Percentiles rank a stretch among this genome's conserved stretches.
Evolutionary conservation across 129 eudicot genomes (phyloP).

Genomic region (Saussurea involucrata): DNA sequence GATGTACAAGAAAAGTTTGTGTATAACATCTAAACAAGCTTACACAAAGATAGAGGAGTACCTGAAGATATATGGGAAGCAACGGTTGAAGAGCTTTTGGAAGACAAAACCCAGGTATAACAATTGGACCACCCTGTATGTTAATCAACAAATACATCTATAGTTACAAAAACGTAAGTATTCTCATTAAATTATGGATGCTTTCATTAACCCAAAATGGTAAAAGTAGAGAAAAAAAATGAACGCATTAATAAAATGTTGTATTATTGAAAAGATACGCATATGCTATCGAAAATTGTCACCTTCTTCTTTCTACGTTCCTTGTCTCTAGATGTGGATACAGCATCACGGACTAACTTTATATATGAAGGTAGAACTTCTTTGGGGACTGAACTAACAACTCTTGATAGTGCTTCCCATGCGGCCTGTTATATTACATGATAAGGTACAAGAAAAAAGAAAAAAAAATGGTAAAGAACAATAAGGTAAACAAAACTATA

Average conservation of each 20-base stretch:
- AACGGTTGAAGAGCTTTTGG: slow-evolving; percentile 98
- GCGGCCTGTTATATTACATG: slow-evolving; percentile 55
- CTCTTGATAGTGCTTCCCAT: slow-evolving; percentile 93
- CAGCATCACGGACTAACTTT: slow-evolving; percentile 94
- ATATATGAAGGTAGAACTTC: slow-evolving; percentile 91
- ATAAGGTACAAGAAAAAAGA: neutral
- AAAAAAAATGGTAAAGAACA: neutral
- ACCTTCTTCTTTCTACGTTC: slow-evolving; percentile 95
- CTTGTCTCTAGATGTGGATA: slow-evolving; percentile 87
- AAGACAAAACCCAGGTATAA: slow-evolving; percentile 93
- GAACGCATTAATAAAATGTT: neutral
- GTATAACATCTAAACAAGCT: neutral
- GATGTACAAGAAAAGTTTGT: neutral
- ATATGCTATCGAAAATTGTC: neutral
- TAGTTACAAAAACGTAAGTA: neutral
- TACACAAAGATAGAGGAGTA: slow-evolving; percentile 10
- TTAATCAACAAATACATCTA: slow-evolving; percentile 8
- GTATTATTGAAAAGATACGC: neutral
- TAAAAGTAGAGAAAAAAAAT: neutral
- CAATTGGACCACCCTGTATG: slow-evolving; percentile 85
- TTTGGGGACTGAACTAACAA: slow-evolving; percentile 79
- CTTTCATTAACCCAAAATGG: neutral
- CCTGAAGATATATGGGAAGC: slow-evolving; percentile 97
- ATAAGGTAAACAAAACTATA: slow-evolving; percentile 24
- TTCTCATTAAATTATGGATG: neutral